Evolutionary conservation across 768 basidiomycete genomes (phyloP).

Genomic region (Butyriboletus loyo): DNA sequence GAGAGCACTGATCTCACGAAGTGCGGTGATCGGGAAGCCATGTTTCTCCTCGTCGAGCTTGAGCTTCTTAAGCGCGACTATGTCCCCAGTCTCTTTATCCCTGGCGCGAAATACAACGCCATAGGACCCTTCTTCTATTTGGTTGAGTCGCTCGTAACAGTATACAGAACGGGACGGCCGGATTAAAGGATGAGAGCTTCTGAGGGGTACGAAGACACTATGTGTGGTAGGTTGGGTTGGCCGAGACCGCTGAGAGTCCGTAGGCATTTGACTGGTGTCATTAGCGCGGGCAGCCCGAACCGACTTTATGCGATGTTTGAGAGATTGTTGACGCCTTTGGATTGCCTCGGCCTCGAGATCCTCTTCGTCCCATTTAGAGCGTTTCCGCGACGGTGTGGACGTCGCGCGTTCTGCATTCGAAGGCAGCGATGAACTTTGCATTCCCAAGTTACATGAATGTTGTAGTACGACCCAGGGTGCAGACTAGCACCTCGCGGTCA

Average conservation of each 20-base stretch:
- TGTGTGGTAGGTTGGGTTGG: conserved; percentile 32
- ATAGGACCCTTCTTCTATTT: conserved; percentile 98
- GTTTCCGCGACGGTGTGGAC: conserved; percentile 62
- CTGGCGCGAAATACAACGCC: conserved; percentile 96
- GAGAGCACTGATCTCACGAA: conserved; percentile 94
- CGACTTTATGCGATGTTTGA: conserved; percentile 55
- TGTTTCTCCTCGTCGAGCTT: conserved; percentile 99
- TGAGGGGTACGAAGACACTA: conserved; percentile 72
- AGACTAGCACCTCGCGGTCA: conserved; percentile 1
- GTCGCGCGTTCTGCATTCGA: conserved; percentile 28
- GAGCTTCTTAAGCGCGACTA: conserved; percentile 95
- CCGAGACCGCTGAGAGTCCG: conserved; percentile 15
- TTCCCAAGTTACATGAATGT: neutral
- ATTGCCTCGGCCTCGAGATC: conserved; percentile 43
- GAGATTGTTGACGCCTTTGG: conserved; percentile 35
- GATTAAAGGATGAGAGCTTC: conserved; percentile 75
- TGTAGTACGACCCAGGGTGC: neutral
- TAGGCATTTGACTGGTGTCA: conserved; percentile 15
- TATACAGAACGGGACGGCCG: conserved; percentile 90
- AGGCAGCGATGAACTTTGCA: conserved; percentile 22
- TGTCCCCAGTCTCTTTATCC: conserved; percentile 92
- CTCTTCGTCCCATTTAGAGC: conserved; percentile 70
- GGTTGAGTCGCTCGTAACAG: conserved; percentile 90
- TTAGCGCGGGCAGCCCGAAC: conserved; percentile 18
- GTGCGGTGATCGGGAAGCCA: conserved; percentile 95